A percentile compares a stretch with the other conserved stretches of the same genome.
phyloP scores from a whole-genome alignment of 805 yeast species.

The Teunomyces gatunensis region DNA sequence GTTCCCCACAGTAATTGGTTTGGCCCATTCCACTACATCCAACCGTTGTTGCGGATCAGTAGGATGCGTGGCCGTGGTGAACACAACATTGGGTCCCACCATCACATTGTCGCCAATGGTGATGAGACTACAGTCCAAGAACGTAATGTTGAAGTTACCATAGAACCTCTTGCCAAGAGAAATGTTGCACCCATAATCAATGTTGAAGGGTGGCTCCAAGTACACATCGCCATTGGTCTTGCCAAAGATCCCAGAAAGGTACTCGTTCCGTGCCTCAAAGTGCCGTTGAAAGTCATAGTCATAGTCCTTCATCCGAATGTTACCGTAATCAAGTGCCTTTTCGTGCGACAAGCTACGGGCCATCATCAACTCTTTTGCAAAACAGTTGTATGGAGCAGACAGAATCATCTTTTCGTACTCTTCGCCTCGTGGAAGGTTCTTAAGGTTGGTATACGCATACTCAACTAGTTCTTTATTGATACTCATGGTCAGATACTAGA shows the following conservation, averaged over 20 bases:
- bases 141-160: constrained; percentile 52
- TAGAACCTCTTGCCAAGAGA: constrained; percentile 57
- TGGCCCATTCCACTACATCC: constrained; percentile 50
- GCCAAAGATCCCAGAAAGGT: constrained; percentile 48
- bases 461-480: constrained; percentile 32
- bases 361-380: constrained; percentile 22
- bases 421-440: constrained; percentile 32
- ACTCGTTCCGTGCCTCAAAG: constrained; percentile 34
- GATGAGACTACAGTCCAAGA: constrained; percentile 61
- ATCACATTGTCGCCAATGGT: constrained; percentile 58
- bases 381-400: constrained; percentile 45
- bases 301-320: constrained; percentile 32
- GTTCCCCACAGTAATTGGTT: constrained; percentile 58
- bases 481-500: constrained; percentile 1
- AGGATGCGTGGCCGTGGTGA: constrained; percentile 66
- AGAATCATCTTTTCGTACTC: constrained; percentile 59
- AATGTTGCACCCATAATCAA: constrained; percentile 68
- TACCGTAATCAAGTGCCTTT: constrained; percentile 30
- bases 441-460: constrained; percentile 31
- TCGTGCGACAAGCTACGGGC: constrained; percentile 35
- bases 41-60: constrained; percentile 45
- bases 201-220: constrained; percentile 58
- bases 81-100: constrained; percentile 61
- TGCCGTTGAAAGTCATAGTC: constrained; percentile 24
- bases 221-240: constrained; percentile 35